Evolutionary conservation across 805 yeast species (phyloP).

Genomic region (Trichomonascus vanleenenianus): DNA sequence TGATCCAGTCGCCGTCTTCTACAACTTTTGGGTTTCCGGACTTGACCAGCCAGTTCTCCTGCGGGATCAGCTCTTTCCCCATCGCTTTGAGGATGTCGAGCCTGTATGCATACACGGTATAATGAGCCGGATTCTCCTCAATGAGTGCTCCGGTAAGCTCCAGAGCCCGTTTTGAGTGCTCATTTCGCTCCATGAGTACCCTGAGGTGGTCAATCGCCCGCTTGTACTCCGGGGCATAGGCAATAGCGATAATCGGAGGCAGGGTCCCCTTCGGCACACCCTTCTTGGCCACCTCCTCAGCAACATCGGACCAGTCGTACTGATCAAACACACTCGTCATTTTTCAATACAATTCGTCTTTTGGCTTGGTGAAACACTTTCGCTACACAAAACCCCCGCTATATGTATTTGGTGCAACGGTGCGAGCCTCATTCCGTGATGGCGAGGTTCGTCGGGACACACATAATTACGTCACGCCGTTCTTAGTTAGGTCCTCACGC

Average conservation of each 20-base stretch:
- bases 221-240: slow-evolving; percentile 64
- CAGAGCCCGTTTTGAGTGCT: slow-evolving; percentile 64
- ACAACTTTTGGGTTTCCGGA: slow-evolving; percentile 16
- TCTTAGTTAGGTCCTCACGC: too few relatives aligned
- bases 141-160: slow-evolving; percentile 58
- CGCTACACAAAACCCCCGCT: too few relatives aligned
- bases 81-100: slow-evolving; percentile 23
- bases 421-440: too few relatives aligned
- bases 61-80: slow-evolving; percentile 28
- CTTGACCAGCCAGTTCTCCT: slow-evolving; percentile 9
- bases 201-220: slow-evolving; percentile 53
- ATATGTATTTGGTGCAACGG: too few relatives aligned
- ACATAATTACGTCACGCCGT: too few relatives aligned
- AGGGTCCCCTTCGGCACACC: too few relatives aligned
- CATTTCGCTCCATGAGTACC: slow-evolving; percentile 50
- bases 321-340: too few relatives aligned
- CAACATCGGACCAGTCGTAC: slow-evolving; percentile 31
- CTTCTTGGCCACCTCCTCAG: too few relatives aligned
- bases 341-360: not conserved
- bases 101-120: slow-evolving; percentile 68
- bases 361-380: too few relatives aligned
- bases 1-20: slow-evolving; percentile 72
- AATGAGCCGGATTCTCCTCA: slow-evolving; percentile 74
- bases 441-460: too few relatives aligned
- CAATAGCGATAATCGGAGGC: slow-evolving; percentile 30